Percentiles rank a stretch among this genome's conserved stretches.
phyloP scores from a whole-genome alignment of 768 basidiomycete species.

The Amanita exitialis region DNA sequence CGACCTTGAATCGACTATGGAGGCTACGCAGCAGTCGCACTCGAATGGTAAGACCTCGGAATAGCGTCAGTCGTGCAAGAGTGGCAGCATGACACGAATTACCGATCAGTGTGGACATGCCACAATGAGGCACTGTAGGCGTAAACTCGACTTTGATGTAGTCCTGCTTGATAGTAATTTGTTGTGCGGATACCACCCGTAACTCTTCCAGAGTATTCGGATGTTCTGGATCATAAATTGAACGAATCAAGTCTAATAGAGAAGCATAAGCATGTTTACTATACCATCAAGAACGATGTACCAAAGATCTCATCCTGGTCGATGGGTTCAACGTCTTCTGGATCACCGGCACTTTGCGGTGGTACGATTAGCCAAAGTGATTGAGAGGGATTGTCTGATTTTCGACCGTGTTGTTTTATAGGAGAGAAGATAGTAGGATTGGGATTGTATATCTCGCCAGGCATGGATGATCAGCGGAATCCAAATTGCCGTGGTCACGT shows the following conservation, averaged over 20 bases:
- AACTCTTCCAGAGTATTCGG: constrained; percentile 91
- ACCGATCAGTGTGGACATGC: constrained; percentile 97
- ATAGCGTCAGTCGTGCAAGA: constrained; percentile 1
- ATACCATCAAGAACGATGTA: constrained; percentile 20
- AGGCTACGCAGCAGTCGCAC: constrained; percentile 85
- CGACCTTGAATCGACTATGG: constrained; percentile 89
- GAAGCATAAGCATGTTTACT: not conserved
- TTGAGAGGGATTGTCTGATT: constrained; percentile 28
- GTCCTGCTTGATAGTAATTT: constrained; percentile 54
- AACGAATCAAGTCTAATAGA: constrained; percentile 72
- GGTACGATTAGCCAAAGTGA: constrained; percentile 56
- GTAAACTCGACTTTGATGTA: constrained; percentile 86
- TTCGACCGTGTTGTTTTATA: constrained; percentile 33
- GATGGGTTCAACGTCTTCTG: constrained; percentile 58
- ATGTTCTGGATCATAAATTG: constrained; percentile 93
- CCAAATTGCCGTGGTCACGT: constrained; percentile 11
- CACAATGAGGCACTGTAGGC: constrained; percentile 95
- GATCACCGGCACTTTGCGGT: constrained; percentile 33
- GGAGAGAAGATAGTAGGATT: constrained; percentile 78
- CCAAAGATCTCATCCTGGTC: constrained; percentile 93
- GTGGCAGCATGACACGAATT: constrained; percentile 14
- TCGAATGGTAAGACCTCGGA: constrained; percentile 83
- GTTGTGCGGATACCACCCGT: constrained; percentile 85
- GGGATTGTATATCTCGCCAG: constrained; percentile 68
- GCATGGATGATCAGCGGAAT: not conserved